Evolutionary conservation across 441 rosid species (phyloP), one percentile per base, ranked within the genome.

Genomic region (Melastoma candidum): DNA sequence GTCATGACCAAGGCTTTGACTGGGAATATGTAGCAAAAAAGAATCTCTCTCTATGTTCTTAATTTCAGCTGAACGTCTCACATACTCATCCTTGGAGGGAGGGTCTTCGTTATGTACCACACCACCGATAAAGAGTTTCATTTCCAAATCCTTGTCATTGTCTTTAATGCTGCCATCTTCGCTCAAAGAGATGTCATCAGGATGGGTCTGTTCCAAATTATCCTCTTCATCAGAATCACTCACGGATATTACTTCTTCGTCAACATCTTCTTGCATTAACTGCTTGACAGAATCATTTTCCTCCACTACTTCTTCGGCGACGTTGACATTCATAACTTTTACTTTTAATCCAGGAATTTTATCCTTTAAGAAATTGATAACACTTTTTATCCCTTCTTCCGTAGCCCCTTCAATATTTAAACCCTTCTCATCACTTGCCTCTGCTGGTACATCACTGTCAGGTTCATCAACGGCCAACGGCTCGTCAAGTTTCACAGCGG

Each of bases 311-410:
- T 76, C 87, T 43, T 68, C 80, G 36, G 85, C 55, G 48, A 71
- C 69, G 64, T 69, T 74, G 29, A 81, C 63, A 50, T 90, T 81
- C 89, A 76, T 77, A 56, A 81, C 76, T 77, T 82, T 87, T 54
- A 87, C 81, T 72, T 85, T 87, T 60, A 92, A 55, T 61, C 93
- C 98, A 11, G 98, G 95, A 68, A 92, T 87, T 74, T 81, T 87
- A 54, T 92, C 95, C 76, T 85, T 92, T 36, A 92, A 86, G 77
- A 80, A 92, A 41, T 87, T 83, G 53, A 92, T 77, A 57, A 92
- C 96, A 58, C 85, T 83, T 81, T 80, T 77, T 57, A 92, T 87
- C 68, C 94, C 94, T 70, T 85, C 96, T 74, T 85, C 96, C 46
- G 89, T 87, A 44, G 82, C 84, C 70, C 76, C 95, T 64, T 82